Evolutionary conservation across 371 early-diverging fungal species (phyloP).

Genomic region (Mucor irregularis): DNA sequence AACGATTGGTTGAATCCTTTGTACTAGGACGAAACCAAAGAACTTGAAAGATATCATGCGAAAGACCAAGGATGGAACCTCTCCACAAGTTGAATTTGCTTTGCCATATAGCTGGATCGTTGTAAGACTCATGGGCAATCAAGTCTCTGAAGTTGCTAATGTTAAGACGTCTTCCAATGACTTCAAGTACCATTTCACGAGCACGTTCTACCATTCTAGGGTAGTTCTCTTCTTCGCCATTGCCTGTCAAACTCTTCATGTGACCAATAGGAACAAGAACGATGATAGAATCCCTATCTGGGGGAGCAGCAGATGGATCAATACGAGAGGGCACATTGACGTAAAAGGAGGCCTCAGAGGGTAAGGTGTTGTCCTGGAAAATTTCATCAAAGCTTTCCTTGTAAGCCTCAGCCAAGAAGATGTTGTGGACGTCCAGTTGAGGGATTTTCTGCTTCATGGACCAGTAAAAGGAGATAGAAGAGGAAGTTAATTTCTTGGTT

Average conservation of each 20-base stretch:
- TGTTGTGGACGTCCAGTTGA: slow-evolving; percentile 61
- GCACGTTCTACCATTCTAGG: slow-evolving; percentile 41
- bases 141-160: slow-evolving; percentile 38
- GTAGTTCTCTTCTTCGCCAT: slow-evolving; percentile 27
- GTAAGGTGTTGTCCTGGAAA: slow-evolving; percentile 48
- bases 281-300: slow-evolving; percentile 51
- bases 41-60: slow-evolving; percentile 61
- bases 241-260: slow-evolving; percentile 26
- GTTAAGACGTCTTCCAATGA: slow-evolving; percentile 40
- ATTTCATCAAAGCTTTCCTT: slow-evolving; percentile 62
- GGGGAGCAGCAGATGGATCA: slow-evolving; percentile 59
- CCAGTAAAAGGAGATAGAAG: slow-evolving; percentile 68
- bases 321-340: slow-evolving; percentile 64
- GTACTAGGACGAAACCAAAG: slow-evolving; percentile 62
- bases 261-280: slow-evolving; percentile 64
- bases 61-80: slow-evolving; percentile 63
- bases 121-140: slow-evolving; percentile 59
- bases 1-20: slow-evolving; percentile 50
- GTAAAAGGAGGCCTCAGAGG: slow-evolving; percentile 60
- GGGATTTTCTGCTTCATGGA: slow-evolving; percentile 48
- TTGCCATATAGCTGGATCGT: slow-evolving; percentile 60
- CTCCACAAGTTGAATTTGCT: slow-evolving; percentile 62
- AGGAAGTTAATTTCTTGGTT: slow-evolving; percentile 55
- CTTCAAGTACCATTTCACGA: slow-evolving; percentile 46
- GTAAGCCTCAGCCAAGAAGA: slow-evolving; percentile 64